phyloP scores from a whole-genome alignment of 2,329 filamentous ascomycete species.

The Magnaporthiopsis rhizophila region DNA sequence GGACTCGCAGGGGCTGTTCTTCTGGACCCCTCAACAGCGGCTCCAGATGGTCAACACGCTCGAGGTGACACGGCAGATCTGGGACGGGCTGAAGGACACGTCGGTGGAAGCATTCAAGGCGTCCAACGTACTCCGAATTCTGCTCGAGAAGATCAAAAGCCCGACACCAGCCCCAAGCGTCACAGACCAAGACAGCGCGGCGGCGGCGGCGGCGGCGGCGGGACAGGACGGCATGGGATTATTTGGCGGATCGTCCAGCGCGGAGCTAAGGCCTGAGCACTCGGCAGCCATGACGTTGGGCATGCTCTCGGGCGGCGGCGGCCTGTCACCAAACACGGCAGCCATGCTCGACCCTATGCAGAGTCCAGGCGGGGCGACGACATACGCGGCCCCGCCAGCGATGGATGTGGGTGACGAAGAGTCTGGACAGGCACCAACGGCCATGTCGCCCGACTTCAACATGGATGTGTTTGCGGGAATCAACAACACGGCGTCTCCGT shows the following conservation, averaged over 20 bases:
- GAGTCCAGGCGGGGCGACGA: conserved; percentile 28
- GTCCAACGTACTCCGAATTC: conserved; percentile 68
- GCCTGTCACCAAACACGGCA: conserved; percentile 23
- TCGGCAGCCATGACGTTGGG: conserved; percentile 33
- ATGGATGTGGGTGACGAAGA: conserved; percentile 20
- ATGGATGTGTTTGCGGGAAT: conserved; percentile 23
- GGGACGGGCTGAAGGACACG: conserved; percentile 66
- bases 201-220: not conserved
- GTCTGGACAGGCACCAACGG: conserved; percentile 18
- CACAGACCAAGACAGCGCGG: conserved; percentile 7
- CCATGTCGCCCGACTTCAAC: conserved; percentile 29
- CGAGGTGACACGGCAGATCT: conserved; percentile 67
- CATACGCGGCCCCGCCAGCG: conserved; percentile 32
- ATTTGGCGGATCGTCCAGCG: conserved; percentile 5
- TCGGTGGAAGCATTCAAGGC: conserved; percentile 92
- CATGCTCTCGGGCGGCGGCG: conserved; percentile 29
- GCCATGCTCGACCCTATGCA: conserved; percentile 23
- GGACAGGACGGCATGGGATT: not conserved
- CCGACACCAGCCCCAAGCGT: conserved; percentile 20
- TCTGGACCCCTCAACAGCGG: conserved; percentile 53
- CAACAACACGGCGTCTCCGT: conserved; percentile 34
- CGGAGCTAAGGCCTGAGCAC: conserved; percentile 29
- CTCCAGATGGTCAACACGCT: conserved; percentile 70
- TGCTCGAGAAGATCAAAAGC: conserved; percentile 68
- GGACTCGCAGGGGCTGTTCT: conserved; percentile 36